phyloP scores from a whole-genome alignment of 2,329 filamentous ascomycete genomes.

The Madurella fahalii region DNA sequence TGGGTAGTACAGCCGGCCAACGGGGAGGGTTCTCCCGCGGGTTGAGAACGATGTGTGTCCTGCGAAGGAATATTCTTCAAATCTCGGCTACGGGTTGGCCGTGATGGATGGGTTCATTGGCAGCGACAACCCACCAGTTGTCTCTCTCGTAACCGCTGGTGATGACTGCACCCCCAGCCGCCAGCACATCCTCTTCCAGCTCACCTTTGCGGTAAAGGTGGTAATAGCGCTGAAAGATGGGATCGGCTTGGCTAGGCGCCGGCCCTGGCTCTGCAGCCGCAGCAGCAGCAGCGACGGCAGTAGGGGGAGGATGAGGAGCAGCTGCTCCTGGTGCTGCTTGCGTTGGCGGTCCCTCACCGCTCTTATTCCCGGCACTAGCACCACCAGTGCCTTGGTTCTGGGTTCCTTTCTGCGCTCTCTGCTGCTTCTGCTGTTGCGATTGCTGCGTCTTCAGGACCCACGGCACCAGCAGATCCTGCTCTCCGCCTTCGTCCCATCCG shows the following conservation, averaged over 20 bases:
- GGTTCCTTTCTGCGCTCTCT: slow-evolving; percentile 11
- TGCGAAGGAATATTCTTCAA: background rate
- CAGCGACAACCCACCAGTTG: slow-evolving; percentile 87
- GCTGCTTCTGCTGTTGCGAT: slow-evolving; percentile 30
- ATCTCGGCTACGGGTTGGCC: slow-evolving; percentile 9
- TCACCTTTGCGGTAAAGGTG: slow-evolving; percentile 87
- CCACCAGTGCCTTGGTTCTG: slow-evolving; percentile 4
- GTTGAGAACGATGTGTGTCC: slow-evolving; percentile 2
- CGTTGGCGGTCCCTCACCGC: slow-evolving; percentile 18
- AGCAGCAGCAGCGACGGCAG: slow-evolving; percentile 1
- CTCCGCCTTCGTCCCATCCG: slow-evolving; percentile 78
- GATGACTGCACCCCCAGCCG: slow-evolving; percentile 70
- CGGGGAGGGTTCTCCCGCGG: background rate
- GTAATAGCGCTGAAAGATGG: slow-evolving; percentile 84
- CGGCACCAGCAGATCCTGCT: slow-evolving; percentile 91
- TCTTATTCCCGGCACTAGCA: slow-evolving; percentile 8
- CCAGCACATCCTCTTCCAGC: slow-evolving; percentile 71
- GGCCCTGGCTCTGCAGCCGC: slow-evolving; percentile 6
- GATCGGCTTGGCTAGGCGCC: slow-evolving; percentile 17
- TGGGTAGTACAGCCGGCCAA: slow-evolving; percentile 1
- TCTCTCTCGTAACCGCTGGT: slow-evolving; percentile 91
- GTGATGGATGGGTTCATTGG: slow-evolving; percentile 17
- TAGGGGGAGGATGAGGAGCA: no score
- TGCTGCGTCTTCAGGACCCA: slow-evolving; percentile 66
- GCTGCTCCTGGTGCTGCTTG: background rate